Conservation (phyloP, 2,329 filamentous ascomycete species). For the Epichloe gansuensis region DNA sequence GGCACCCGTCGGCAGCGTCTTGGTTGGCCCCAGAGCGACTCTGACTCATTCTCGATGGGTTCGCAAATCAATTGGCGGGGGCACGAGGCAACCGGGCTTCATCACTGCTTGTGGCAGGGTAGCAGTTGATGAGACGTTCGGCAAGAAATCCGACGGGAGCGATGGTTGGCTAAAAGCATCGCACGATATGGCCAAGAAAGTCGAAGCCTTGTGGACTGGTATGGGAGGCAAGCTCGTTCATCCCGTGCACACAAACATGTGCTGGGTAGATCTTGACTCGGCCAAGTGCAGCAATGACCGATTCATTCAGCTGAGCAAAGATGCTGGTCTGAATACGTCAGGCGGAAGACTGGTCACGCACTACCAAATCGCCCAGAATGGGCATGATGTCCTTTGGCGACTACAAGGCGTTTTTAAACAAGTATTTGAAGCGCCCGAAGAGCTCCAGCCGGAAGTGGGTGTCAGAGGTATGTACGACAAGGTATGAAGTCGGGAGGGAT, state of each 20-base stretch:
- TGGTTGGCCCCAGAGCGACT: constrained; percentile 39
- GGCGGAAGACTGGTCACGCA: constrained; percentile 34
- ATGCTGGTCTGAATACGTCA: constrained; percentile 30
- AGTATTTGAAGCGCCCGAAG: constrained; percentile 15
- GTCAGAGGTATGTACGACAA: constrained; percentile 3
- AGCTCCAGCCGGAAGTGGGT: neutral
- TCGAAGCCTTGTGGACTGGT: constrained; percentile 58
- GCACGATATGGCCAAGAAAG: constrained; percentile 49
- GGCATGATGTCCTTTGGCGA: constrained; percentile 45
- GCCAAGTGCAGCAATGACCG: constrained; percentile 32
- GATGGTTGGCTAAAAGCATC: constrained; percentile 47
- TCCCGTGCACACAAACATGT: constrained; percentile 83
- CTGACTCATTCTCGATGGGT: constrained; percentile 30
- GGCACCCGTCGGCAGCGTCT: constrained; percentile 66
- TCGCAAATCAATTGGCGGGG: constrained; percentile 65
- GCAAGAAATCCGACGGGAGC: constrained; percentile 21
- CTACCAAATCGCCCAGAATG: constrained; percentile 50
- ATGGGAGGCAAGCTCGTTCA: constrained; percentile 56
- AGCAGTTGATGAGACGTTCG: constrained; percentile 44
- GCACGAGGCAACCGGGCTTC: constrained; percentile 60
- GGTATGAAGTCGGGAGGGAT: neutral
- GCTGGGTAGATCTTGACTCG: constrained; percentile 64
- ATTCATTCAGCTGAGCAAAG: constrained; percentile 28
- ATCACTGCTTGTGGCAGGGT: constrained; percentile 60
- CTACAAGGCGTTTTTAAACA: constrained; percentile 42